Percentiles rank a stretch among this genome's conserved stretches.
These are phyloP conservation scores for Neofusicoccum umdonicola DNA, from an alignment of 2,329 filamentous ascomycete genomes.

Conservation along the genomic window DNA sequence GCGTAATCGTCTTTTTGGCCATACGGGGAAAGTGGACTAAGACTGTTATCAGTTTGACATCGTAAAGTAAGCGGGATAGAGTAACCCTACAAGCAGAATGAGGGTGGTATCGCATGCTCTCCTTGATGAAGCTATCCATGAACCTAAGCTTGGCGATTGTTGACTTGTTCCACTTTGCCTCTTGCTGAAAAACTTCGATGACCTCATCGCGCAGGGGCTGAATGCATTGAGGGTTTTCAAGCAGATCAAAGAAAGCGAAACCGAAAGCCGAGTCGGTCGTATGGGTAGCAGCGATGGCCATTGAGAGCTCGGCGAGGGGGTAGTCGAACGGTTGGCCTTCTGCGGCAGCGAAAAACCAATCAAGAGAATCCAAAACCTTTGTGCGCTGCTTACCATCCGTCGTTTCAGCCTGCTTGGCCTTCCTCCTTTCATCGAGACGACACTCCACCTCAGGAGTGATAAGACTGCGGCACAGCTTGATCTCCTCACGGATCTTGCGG, in stretches of 20 bases:
- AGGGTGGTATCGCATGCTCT: neutral
- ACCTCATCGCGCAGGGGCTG: conserved; percentile 19
- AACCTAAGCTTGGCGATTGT: conserved; percentile 14
- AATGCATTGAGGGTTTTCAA: conserved; percentile 20
- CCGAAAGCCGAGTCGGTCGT: neutral
- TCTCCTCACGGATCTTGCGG: neutral
- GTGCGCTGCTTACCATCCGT: neutral
- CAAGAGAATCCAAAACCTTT: neutral
- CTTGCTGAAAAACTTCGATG: neutral
- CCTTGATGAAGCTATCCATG: conserved; percentile 22
- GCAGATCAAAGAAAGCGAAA: conserved; percentile 17
- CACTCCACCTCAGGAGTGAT: neutral
- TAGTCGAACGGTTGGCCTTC: neutral
- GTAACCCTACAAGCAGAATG: neutral
- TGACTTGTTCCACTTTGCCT: neutral
- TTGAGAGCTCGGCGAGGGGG: neutral
- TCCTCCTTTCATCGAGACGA: neutral
- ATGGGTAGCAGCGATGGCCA: conserved; percentile 22
- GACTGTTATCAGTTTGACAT: neutral
- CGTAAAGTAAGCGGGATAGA: neutral
- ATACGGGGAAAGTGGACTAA: neutral
- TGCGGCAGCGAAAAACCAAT: neutral
- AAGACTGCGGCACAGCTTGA: neutral
- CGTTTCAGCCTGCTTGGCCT: no score
- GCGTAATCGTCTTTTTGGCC: neutral